Conservation (phyloP, 2,329 filamentous ascomycete genomes). For the Ceratocystis cacaofunesta region DNA sequence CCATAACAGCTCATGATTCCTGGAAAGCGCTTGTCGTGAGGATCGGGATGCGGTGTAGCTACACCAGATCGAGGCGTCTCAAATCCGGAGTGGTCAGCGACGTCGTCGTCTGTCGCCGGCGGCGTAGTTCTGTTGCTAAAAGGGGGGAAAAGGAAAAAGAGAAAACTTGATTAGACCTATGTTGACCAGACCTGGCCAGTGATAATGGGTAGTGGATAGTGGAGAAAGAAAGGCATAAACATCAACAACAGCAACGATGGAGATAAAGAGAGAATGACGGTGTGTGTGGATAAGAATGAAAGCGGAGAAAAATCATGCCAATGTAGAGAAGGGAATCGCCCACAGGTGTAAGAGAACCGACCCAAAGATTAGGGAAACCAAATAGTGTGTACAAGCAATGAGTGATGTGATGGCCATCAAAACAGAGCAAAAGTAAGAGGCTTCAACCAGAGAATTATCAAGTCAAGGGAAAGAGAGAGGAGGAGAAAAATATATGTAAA, state of each 20-base stretch:
- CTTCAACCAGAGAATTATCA: no score
- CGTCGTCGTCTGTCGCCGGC: slow-evolving; percentile 50
- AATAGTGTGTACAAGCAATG: slow-evolving; percentile 5
- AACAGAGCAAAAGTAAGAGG: background rate
- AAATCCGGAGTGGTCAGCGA: slow-evolving; percentile 62
- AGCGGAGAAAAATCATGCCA: background rate
- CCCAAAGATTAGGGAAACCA: slow-evolving; percentile 3
- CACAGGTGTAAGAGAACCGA: slow-evolving; percentile 4
- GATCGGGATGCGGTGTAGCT: slow-evolving; percentile 85
- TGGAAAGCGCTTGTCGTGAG: slow-evolving; percentile 84
- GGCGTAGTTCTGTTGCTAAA: slow-evolving; percentile 33
- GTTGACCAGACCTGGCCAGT: background rate
- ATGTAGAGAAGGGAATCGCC: background rate
- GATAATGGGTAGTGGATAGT: slow-evolving; percentile 19
- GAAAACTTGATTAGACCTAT: slow-evolving; percentile 28
- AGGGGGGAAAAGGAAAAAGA: slow-evolving; percentile 21
- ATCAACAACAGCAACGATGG: slow-evolving; percentile 22
- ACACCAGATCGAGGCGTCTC: slow-evolving; percentile 81
- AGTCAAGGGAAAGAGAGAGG: no score
- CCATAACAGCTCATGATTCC: slow-evolving; percentile 96
- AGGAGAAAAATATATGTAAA: background rate
- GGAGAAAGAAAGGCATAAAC: background rate
- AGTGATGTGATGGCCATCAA: slow-evolving; percentile 8
- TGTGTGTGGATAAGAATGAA: background rate
- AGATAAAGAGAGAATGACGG: background rate